Base-by-base conservation (phyloP, 2,329 filamentous ascomycete species). In the Diaporthe citriasiana region DNA sequence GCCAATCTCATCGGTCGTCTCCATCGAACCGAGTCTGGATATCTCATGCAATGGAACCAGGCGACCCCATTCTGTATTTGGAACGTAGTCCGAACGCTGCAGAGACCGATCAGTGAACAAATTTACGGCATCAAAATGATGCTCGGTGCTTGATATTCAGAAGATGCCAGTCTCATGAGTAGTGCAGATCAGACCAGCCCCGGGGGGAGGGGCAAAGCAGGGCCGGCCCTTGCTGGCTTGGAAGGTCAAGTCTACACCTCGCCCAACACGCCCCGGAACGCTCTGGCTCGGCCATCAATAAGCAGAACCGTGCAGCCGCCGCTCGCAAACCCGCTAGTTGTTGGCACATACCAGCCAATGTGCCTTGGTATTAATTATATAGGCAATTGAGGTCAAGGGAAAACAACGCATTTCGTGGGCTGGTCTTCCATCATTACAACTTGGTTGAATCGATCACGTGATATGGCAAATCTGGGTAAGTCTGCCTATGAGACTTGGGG, bases 151-250 rank as follows among this genome's bases (percentile, higher is more conserved):
- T 38, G 74, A 53, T 65, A 60, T 56, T 47, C 45, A 63, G 60
- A 57, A 47, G 27, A 68, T 55, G 35, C 50, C 53, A 71, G 68
- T 66, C 72, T 70, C 66, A 73, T 70, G 35, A 72, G 40, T 70
- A 51, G 59, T 55, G 73, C 73, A 60, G 70, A 56, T 47, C 57
- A 53, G 59, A 65, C 57, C 57, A 60, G 40, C 40, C 47, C 22
- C 19, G 59, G 30, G 35, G 40, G 55, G 71, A 70, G 74, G 68
- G 74, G 72, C 69, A 70, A 72, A 65, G 50, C 73, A 53, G 47
- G 55, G 71, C 66, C 50, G 27, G 66, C 72, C 74, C 68, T 70
- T 75, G 74, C 74, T 74, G 66, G 66, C 65, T 74, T 63, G 35
- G 40, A 71, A 40, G 17, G 38, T 63, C 53, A 51, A 69, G 70